Evolutionary conservation across 768 basidiomycete species (phyloP).

Genomic region (Russula sp.): DNA sequence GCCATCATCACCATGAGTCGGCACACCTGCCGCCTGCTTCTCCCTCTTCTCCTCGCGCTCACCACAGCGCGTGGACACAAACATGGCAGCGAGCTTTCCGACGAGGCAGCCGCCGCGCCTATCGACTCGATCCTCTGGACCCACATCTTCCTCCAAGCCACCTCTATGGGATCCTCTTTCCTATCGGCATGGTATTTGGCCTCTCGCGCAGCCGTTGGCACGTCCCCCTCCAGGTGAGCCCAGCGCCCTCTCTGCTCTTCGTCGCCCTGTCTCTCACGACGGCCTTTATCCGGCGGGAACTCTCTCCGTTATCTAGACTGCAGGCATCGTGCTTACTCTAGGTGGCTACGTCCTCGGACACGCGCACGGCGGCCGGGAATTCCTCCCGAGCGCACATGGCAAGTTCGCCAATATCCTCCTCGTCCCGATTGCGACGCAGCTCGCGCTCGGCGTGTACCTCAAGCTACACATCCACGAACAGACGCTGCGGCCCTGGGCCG

Average conservation of each 20-base stretch:
- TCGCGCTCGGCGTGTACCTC: conserved; percentile 77
- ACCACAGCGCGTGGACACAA: conserved; percentile 44
- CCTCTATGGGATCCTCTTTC: conserved; percentile 85
- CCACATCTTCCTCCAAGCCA: conserved; percentile 72
- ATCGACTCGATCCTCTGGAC: conserved; percentile 77
- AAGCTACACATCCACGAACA: conserved; percentile 87
- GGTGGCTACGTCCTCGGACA: conserved; percentile 82
- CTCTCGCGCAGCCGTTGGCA: conserved; percentile 82
- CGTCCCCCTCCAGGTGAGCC: conserved; percentile 74
- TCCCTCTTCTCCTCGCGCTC: conserved; percentile 4
- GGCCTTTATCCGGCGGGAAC: not conserved
- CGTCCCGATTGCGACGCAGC: conserved; percentile 59
- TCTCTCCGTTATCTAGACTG: conserved; percentile 32
- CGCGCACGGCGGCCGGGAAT: conserved; percentile 74
- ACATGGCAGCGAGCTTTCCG: conserved; percentile 57
- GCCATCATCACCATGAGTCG: not conserved
- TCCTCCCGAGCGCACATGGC: conserved; percentile 69
- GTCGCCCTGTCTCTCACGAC: not conserved
- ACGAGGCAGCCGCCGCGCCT: conserved; percentile 57
- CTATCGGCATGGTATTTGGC: conserved; percentile 77
- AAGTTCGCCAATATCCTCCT: conserved; percentile 59
- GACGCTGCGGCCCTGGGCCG: conserved; percentile 64
- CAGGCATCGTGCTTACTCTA: conserved; percentile 62
- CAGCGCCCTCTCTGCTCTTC: not conserved
- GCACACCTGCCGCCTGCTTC: not conserved